Evolutionary conservation across 257 asterid genomes (phyloP), one percentile per base, ranked within the genome.

Genomic region (Nemophila menziesii): DNA sequence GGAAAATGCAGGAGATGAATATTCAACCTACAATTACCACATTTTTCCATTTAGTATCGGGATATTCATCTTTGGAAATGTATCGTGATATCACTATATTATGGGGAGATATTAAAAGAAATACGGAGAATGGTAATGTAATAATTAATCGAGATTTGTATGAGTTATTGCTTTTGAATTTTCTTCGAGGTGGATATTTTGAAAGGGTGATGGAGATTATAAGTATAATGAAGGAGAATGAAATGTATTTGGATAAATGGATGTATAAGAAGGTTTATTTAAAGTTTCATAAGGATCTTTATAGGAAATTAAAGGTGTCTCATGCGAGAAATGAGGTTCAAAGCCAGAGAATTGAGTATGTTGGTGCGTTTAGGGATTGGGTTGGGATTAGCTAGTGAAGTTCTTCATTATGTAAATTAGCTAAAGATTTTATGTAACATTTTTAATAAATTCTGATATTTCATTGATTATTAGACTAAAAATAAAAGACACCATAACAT

Each of bases 91-190:
- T 80, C 60, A 74, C 94, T 4, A 39, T 66, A 40, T 56, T 84
- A 47, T 89, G 98, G 95, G 97, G 92, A 2, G 90, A 84, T 57
- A 68, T 89, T 33, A 76, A 78, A 72, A 80, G 84, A 75, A 71
- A 61, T 57, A 54, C 66, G 75, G 58, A 23, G 51, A 55, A 56
- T 40, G 60, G 54, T 20, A 57, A 55, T 46, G 37, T 66, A 22
- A 48, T 62, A 51, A 65, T 49, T 48, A 20, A 63, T 59, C 67
- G 90, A 59, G 94, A 80, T 66, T 41, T 84, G 47, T 78, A 70
- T 2, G 95, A 84, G 68, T 38, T 75, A 11, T 39, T 89, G 54
- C 45, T 89, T 43, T 33, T 73, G 63, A 73, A 52, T 78, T 80
- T 89, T 53, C 57, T 89, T 33, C 64, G 79, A 29, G 98, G 92